Conservation (phyloP, 2,329 filamentous ascomycete genomes). For the Colletotrichum scovillei region DNA sequence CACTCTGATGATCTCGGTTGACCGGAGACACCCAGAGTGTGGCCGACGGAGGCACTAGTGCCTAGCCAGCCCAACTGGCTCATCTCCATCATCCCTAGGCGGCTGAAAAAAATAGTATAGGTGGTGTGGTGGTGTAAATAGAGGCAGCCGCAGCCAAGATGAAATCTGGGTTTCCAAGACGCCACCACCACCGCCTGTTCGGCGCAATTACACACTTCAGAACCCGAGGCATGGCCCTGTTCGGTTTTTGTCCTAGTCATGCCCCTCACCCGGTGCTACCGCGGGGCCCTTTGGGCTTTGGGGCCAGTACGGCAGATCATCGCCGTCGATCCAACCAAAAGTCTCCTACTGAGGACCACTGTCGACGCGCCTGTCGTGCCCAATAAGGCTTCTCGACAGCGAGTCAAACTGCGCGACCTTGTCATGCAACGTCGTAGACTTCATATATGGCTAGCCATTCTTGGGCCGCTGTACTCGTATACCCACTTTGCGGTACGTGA, state of each 20-base stretch:
- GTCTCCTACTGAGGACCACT: background rate
- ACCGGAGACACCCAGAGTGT: constrained; percentile 24
- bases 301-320: constrained; percentile 12
- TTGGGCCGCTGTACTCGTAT: background rate
- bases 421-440: background rate
- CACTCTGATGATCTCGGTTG: constrained; percentile 22
- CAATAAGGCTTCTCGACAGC: background rate
- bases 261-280: constrained; percentile 17
- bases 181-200: constrained; percentile 5
- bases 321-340: constrained; percentile 16
- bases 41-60: background rate
- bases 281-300: background rate
- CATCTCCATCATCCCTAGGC: background rate
- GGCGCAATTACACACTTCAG: constrained; percentile 26
- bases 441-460: background rate
- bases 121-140: too few relatives aligned
- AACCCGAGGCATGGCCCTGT: background rate
- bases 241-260: background rate
- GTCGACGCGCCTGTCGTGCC: background rate
- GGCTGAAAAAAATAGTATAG: background rate
- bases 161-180: background rate
- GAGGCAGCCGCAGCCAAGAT: constrained; percentile 11
- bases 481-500: background rate
- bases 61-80: background rate
- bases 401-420: background rate